Conservation (phyloP, 2,329 filamentous ascomycete genomes). For the Pseudogymnoascus sp. region DNA sequence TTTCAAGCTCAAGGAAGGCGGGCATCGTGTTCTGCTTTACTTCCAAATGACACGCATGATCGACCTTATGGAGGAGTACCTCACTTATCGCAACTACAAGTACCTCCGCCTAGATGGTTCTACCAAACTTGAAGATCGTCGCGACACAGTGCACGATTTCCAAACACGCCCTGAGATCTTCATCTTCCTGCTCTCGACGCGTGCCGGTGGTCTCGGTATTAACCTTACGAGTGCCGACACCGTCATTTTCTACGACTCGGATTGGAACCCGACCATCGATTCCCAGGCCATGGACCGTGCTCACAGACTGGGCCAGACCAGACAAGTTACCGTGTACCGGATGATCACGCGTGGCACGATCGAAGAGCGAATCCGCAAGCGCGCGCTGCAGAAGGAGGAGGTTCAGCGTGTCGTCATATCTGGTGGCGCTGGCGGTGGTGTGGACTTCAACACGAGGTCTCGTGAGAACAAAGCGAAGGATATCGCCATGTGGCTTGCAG, state of each 20-base stretch:
- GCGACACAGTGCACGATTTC: slow-evolving; percentile 95
- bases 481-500: slow-evolving; percentile 97
- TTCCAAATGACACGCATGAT: slow-evolving; percentile 99
- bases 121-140: slow-evolving; percentile 92
- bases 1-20: slow-evolving; percentile 80
- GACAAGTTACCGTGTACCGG: slow-evolving; percentile 93
- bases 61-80: slow-evolving; percentile 96
- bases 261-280: slow-evolving; percentile 99
- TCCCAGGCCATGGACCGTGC: slow-evolving; percentile 98
- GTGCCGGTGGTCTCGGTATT: slow-evolving; percentile 95
- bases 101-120: slow-evolving; percentile 95
- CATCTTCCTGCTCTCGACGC: slow-evolving; percentile 90
- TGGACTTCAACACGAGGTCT: slow-evolving; percentile 91
- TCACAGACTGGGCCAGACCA: slow-evolving; percentile 91
- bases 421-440: slow-evolving; percentile 70
- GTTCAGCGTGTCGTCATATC: slow-evolving; percentile 96
- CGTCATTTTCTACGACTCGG: slow-evolving; percentile 98
- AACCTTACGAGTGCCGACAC: slow-evolving; percentile 95
- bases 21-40: slow-evolving; percentile 90
- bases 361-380: slow-evolving; percentile 94
- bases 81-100: slow-evolving; percentile 98
- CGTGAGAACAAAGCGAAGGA: slow-evolving; percentile 93
- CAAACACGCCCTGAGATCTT: slow-evolving; percentile 92
- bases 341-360: slow-evolving; percentile 96
- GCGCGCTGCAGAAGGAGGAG: slow-evolving; percentile 95